Conservation (phyloP, 2,329 filamentous ascomycete genomes). For the Claviceps monticola region DNA sequence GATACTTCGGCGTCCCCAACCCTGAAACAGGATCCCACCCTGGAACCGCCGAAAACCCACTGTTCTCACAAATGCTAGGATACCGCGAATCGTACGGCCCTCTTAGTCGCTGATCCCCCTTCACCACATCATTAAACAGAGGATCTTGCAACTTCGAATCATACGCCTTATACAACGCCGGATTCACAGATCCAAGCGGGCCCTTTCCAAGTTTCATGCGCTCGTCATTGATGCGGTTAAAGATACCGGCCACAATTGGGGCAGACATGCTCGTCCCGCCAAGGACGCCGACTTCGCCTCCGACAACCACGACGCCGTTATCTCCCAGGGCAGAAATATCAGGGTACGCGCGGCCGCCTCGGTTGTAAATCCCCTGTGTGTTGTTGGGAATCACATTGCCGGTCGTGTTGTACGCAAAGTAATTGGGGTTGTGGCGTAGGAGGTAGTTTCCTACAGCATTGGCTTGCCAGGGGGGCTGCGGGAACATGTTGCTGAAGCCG, state of each 20-base stretch:
- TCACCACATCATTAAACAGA: conserved; percentile 8
- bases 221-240: conserved; percentile 19
- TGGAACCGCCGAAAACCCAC: conserved; percentile 9
- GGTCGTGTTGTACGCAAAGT: conserved; percentile 9
- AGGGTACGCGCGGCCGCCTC: conserved; percentile 31
- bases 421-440: conserved; percentile 6
- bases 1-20: conserved; percentile 10
- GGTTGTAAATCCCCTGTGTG: conserved; percentile 25
- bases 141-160: background rate
- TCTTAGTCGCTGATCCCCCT: conserved; percentile 10
- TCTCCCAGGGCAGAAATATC: conserved; percentile 32
- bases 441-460: conserved; percentile 11
- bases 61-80: conserved; percentile 9
- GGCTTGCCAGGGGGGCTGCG: conserved; percentile 32
- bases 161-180: conserved; percentile 13
- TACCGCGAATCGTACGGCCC: conserved; percentile 1
- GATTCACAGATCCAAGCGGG: conserved; percentile 21
- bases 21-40: conserved; percentile 12
- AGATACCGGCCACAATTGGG: conserved; percentile 20
- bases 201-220: conserved; percentile 16
- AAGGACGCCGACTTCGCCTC: conserved; percentile 26
- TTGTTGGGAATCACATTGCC: conserved; percentile 7
- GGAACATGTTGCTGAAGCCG: conserved; percentile 36
- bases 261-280: conserved; percentile 34
- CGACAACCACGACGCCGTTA: conserved; percentile 27